A percentile compares a stretch with the other conserved stretches of the same genome.
These are phyloP conservation scores for Cercospora zeae-maydis DNA, from an alignment of 2,329 filamentous ascomycete species.

Conservation along the genomic window DNA sequence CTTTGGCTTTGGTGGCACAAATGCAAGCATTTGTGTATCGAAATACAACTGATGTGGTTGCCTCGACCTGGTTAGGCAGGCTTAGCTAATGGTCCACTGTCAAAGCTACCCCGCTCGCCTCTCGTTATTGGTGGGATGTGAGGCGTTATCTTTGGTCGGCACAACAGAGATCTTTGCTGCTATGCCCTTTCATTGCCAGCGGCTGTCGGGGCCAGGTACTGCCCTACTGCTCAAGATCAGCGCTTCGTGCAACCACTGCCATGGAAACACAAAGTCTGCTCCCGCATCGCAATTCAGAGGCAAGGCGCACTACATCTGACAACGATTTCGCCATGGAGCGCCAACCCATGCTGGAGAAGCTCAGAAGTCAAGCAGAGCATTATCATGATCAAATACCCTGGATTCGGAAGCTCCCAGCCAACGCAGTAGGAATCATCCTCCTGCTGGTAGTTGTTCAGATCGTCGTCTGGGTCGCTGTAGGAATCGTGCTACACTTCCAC, in stretches of 20 bases:
- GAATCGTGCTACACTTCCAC: constrained; percentile 50
- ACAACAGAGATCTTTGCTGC: background rate
- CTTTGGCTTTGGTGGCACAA: constrained; percentile 96
- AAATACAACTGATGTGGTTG: constrained; percentile 32
- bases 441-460: constrained; percentile 54
- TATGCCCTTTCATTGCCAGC: background rate
- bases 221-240: background rate
- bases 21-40: constrained; percentile 80
- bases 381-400: constrained; percentile 54
- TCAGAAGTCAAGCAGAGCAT: constrained; percentile 24
- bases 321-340: constrained; percentile 16
- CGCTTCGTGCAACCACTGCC: background rate
- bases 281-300: background rate
- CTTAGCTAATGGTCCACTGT: background rate
- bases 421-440: constrained; percentile 56
- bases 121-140: background rate
- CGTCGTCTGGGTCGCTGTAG: constrained; percentile 57
- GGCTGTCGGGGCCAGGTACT: background rate
- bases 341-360: constrained; percentile 16
- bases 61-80: background rate
- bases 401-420: constrained; percentile 54
- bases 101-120: constrained; percentile 19
- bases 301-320: background rate
- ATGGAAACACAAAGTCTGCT: constrained; percentile 4
- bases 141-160: background rate